Evolutionary conservation across 2,329 filamentous ascomycete genomes (phyloP).

Genomic region (Arthrobotrys sinensis): DNA sequence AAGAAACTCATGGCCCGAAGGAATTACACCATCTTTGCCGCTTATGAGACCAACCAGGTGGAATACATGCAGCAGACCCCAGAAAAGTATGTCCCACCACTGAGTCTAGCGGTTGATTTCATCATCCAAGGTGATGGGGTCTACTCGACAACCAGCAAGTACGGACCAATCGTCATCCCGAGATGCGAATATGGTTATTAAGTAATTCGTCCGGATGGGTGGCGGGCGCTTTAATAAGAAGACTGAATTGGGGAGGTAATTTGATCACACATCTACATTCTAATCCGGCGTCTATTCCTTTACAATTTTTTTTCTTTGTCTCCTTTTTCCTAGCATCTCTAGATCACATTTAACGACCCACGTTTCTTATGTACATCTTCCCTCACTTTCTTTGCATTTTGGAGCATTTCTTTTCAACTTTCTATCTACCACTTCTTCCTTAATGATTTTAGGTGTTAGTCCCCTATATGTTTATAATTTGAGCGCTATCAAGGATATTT

Average conservation of each 20-base stretch:
- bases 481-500: conserved; percentile 17
- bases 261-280: conserved; percentile 25
- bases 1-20: conserved; percentile 93
- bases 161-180: conserved; percentile 95
- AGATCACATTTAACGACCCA: conserved; percentile 40
- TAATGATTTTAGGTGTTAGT: neutral
- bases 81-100: conserved; percentile 66
- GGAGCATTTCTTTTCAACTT: conserved; percentile 38
- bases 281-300: conserved; percentile 40
- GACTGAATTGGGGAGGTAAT: conserved; percentile 28
- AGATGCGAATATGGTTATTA: conserved; percentile 82
- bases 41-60: conserved; percentile 82
- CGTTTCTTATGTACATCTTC: conserved; percentile 23
- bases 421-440: neutral
- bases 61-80: conserved; percentile 66
- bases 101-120: conserved; percentile 95
- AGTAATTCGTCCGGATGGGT: neutral
- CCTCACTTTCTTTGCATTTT: conserved; percentile 34
- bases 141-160: conserved; percentile 89
- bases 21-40: conserved; percentile 94
- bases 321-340: conserved; percentile 36
- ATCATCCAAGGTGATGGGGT: conserved; percentile 93
- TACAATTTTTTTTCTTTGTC: conserved; percentile 45
- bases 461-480: conserved; percentile 15
- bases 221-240: neutral